Percentiles rank a stretch among this genome's conserved stretches.
Conservation (phyloP, 1,284 basidiomycete genomes). For the Ganoderma sinense region DNA sequence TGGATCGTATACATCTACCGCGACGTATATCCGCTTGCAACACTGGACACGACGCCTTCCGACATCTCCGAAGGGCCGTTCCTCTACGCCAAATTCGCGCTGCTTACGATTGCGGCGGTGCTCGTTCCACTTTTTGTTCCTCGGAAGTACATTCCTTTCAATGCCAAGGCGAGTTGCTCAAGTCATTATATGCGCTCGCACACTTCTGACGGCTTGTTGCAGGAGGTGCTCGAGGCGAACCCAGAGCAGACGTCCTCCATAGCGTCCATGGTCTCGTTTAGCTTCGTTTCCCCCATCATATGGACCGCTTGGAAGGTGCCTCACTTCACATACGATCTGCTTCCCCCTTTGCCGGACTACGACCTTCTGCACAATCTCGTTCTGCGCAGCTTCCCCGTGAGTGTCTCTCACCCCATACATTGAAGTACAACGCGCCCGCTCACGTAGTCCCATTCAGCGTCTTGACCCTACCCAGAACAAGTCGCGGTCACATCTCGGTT, state of each 20-base stretch:
- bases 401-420: not conserved
- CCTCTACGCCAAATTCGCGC: slow-evolving; percentile 44
- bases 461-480: slow-evolving; percentile 40
- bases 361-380: slow-evolving; percentile 52
- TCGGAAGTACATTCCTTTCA: slow-evolving; percentile 50
- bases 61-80: slow-evolving; percentile 47
- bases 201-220: not conserved
- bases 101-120: slow-evolving; percentile 50
- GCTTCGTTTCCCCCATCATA: slow-evolving; percentile 43
- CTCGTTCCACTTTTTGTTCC: slow-evolving; percentile 55
- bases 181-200: not conserved
- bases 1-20: slow-evolving; percentile 55
- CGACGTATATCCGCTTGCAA: slow-evolving; percentile 58
- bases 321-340: slow-evolving; percentile 41
- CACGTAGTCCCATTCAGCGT: slow-evolving; percentile 26
- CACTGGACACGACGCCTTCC: slow-evolving; percentile 45
- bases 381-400: slow-evolving; percentile 42
- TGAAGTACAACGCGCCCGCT: not conserved
- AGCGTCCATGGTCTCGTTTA: slow-evolving; percentile 39
- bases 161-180: slow-evolving; percentile 41
- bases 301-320: slow-evolving; percentile 38
- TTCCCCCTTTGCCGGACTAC: slow-evolving; percentile 57
- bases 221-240: slow-evolving; percentile 38
- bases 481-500: slow-evolving; percentile 36
- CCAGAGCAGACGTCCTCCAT: slow-evolving; percentile 48